phyloP scores from a whole-genome alignment of 2,329 filamentous ascomycete species.

The Calycina herbarum region DNA sequence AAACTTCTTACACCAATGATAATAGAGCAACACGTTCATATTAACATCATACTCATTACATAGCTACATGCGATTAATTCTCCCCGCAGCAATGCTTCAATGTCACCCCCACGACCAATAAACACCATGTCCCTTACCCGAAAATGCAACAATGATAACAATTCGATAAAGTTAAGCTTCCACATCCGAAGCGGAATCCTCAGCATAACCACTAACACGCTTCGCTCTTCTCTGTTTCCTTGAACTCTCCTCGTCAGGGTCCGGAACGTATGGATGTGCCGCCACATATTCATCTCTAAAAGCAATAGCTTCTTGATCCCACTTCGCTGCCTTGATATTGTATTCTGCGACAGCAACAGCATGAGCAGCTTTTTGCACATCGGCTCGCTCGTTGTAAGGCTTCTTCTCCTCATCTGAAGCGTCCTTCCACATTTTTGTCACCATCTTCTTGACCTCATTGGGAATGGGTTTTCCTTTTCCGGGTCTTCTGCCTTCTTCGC shows the following conservation, averaged over 20 bases:
- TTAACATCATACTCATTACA: constrained; percentile 15
- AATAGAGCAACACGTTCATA: neutral
- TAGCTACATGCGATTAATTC: constrained; percentile 14
- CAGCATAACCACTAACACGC: constrained; percentile 37
- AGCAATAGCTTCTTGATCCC: constrained; percentile 67
- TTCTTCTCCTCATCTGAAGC: constrained; percentile 67
- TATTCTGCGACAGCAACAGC: constrained; percentile 57
- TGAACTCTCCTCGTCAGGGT: constrained; percentile 38
- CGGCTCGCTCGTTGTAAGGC: constrained; percentile 76
- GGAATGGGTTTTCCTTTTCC: constrained; percentile 65
- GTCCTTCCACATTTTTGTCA: constrained; percentile 90
- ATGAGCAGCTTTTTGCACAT: constrained; percentile 68
- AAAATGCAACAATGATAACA: constrained; percentile 12
- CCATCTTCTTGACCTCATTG: constrained; percentile 81
- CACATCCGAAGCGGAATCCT: constrained; percentile 34
- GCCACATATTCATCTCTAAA: constrained; percentile 53
- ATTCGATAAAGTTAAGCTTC: constrained; percentile 25
- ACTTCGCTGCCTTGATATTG: constrained; percentile 62
- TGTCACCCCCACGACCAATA: constrained; percentile 3
- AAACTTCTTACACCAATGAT: neutral
- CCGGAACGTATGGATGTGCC: constrained; percentile 49
- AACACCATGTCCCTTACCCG: constrained; percentile 12
- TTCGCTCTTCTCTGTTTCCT: constrained; percentile 38
- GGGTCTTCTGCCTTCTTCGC: constrained; percentile 64
- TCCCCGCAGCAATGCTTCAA: constrained; percentile 13